Percentiles rank a stretch among this genome's conserved stretches.
Evolutionary conservation across 2,329 filamentous ascomycete genomes (phyloP).

Genomic region (Botryosphaeria dothidea): DNA sequence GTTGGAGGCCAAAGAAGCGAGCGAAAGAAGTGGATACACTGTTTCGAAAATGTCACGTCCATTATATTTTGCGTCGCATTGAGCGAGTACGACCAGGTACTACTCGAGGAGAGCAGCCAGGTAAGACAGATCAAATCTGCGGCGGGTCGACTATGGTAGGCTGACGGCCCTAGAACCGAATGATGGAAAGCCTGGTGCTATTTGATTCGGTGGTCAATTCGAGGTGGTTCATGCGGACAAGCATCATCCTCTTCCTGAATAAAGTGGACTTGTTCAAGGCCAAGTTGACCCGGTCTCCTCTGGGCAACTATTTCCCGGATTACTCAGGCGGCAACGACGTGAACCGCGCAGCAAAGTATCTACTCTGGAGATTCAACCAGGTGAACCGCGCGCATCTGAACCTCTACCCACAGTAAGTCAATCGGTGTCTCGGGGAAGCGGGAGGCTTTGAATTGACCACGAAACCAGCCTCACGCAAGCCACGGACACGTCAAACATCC

Average conservation of each 20-base stretch:
- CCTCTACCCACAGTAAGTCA: slow-evolving; percentile 90
- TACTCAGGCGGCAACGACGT: slow-evolving; percentile 98
- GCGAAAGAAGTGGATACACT: slow-evolving; percentile 99
- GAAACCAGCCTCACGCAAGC: slow-evolving; percentile 86
- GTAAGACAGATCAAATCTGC: slow-evolving; percentile 51
- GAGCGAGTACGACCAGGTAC: slow-evolving; percentile 96
- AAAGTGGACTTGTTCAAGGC: slow-evolving; percentile 98
- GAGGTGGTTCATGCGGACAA: slow-evolving; percentile 98
- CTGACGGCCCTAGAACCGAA: slow-evolving; percentile 73
- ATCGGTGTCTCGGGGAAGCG: slow-evolving; percentile 6
- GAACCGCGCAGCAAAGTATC: slow-evolving; percentile 95
- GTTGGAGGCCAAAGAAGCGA: slow-evolving; percentile 96
- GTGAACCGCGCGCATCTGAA: slow-evolving; percentile 96
- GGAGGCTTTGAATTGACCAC: slow-evolving; percentile 1
- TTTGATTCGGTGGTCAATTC: slow-evolving; percentile 99
- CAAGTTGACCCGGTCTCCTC: slow-evolving; percentile 83
- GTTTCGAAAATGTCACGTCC: slow-evolving; percentile 98
- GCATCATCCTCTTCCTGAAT: slow-evolving; percentile 97
- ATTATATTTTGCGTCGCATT: slow-evolving; percentile 99
- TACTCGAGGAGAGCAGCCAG: slow-evolving; percentile 96
- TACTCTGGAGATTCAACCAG: slow-evolving; percentile 98
- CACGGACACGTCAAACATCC: slow-evolving; percentile 97
- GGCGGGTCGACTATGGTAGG: neutral
- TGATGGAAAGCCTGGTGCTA: slow-evolving; percentile 96
- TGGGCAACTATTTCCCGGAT: slow-evolving; percentile 95